Base-by-base conservation (phyloP, 169 alveolate species). In the Plasmodium sp. region DNA sequence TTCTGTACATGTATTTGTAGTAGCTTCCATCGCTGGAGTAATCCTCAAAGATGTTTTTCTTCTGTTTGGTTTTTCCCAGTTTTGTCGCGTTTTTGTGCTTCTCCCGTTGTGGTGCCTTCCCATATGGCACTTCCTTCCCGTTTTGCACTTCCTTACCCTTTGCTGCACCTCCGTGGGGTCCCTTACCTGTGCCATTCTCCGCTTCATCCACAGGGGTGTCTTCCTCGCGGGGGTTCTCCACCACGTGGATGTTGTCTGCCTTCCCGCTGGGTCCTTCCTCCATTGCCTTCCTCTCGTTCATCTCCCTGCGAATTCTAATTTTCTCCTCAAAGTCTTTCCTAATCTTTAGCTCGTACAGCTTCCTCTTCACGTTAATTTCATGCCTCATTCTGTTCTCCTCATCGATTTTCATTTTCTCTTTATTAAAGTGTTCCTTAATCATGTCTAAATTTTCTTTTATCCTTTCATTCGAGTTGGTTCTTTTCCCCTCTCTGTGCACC, bases 21-120 rank as follows among this genome's bases (percentile, higher is more conserved):
- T 90, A 90, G 51, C 94, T 90, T 14, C 94, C 94, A 81, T 90
- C 94, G 74, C 94, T 90, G 45, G 94, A 90, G 74, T 80, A 90
- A 22, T 90, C 91, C 31, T 90, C 94, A 80, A 58, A 90, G 82
- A 18, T 36, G 12, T 90, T 90, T 18, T 34, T 90, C 58, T 34
- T 81, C 31, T 81, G 54, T 39, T 62, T 67, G 33, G 4, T 5
- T 16, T 31, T 80, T 51, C 48, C 72, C 43, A 14, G 33, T 81
- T 67, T 72, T 80, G 6, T 36, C 2, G 34, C 18, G 1, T 62
- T 45, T 56, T 3, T 67, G 48, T 36, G 36, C 10, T n/a, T 14
- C 39, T 27, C 43, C 18, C 16, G 41, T 83, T 9, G 33, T 16
- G 33, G 0, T n/a, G 41, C 36, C 18, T n/a, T 79, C 31, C 27